Conservation (phyloP, 2,329 filamentous ascomycete genomes). For the Colletotrichum sp. region DNA sequence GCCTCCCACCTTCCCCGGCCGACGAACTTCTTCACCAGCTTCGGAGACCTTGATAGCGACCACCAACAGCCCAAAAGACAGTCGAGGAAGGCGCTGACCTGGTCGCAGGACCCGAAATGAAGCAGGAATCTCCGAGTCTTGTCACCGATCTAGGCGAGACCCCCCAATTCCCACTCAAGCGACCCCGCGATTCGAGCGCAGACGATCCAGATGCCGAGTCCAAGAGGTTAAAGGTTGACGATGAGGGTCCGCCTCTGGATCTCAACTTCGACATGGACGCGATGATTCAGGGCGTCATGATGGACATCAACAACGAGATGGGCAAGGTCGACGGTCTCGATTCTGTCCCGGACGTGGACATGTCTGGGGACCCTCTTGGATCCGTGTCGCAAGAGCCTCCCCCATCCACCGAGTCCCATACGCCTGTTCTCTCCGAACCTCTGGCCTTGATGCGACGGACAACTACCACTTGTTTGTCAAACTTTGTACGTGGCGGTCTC, state of each 20-base stretch:
- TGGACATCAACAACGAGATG: constrained; percentile 25
- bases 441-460: constrained; percentile 41
- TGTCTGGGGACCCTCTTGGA: constrained; percentile 8
- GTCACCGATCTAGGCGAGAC: constrained; percentile 35
- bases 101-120: constrained; percentile 34
- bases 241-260: constrained; percentile 24
- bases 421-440: constrained; percentile 40
- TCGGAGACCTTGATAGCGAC: constrained; percentile 6
- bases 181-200: constrained; percentile 36
- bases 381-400: constrained; percentile 23
- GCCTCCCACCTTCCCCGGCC: background rate
- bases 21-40: constrained; percentile 16
- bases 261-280: constrained; percentile 28
- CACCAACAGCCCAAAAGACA: background rate
- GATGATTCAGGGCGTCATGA: constrained; percentile 30
- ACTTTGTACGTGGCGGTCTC: constrained; percentile 38
- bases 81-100: constrained; percentile 28
- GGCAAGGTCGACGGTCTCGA: constrained; percentile 29
- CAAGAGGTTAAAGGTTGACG: constrained; percentile 28
- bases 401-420: constrained; percentile 23
- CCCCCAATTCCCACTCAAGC: constrained; percentile 41
- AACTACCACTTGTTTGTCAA: constrained; percentile 43
- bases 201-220: constrained; percentile 33
- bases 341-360: constrained; percentile 30
- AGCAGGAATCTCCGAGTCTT: constrained; percentile 39